Conservation (phyloP, 139 green algal species). For the Coccomyxa sp. region DNA sequence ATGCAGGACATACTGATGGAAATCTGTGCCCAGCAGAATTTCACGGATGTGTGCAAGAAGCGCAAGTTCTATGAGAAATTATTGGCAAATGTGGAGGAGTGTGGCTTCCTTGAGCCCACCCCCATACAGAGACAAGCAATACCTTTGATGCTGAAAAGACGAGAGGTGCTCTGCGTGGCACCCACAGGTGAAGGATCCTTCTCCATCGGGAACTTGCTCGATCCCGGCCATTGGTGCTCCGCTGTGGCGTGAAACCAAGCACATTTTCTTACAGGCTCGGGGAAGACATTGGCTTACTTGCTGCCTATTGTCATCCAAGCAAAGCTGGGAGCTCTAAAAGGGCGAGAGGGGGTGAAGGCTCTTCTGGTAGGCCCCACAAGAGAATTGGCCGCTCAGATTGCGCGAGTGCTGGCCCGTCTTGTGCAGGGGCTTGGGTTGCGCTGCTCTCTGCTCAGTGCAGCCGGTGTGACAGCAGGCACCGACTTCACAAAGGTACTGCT, state of each 20-base stretch:
- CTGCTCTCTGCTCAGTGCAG: constrained; percentile 71
- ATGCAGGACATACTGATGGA: constrained; percentile 5
- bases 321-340: neutral
- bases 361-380: constrained; percentile 77
- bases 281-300: constrained; percentile 93
- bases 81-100: constrained; percentile 28
- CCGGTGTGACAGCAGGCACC: constrained; percentile 53
- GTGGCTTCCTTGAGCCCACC: constrained; percentile 68
- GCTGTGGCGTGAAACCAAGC: neutral
- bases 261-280: constrained; percentile 42
- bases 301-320: constrained; percentile 62
- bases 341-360: constrained; percentile 16
- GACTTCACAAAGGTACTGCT: constrained; percentile 54
- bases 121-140: constrained; percentile 91
- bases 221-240: neutral
- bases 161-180: constrained; percentile 80
- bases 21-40: constrained; percentile 17
- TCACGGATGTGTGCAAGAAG: constrained; percentile 19
- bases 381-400: constrained; percentile 84
- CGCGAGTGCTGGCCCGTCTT: constrained; percentile 70
- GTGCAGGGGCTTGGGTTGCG: constrained; percentile 54
- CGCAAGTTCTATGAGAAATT: constrained; percentile 10
- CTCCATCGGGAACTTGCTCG: neutral
- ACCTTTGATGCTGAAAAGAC: constrained; percentile 53
- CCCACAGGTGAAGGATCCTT: constrained; percentile 62